phyloP scores from a whole-genome alignment of 495 filamentous ascomycete species.

The Penicillium coprophilum region DNA sequence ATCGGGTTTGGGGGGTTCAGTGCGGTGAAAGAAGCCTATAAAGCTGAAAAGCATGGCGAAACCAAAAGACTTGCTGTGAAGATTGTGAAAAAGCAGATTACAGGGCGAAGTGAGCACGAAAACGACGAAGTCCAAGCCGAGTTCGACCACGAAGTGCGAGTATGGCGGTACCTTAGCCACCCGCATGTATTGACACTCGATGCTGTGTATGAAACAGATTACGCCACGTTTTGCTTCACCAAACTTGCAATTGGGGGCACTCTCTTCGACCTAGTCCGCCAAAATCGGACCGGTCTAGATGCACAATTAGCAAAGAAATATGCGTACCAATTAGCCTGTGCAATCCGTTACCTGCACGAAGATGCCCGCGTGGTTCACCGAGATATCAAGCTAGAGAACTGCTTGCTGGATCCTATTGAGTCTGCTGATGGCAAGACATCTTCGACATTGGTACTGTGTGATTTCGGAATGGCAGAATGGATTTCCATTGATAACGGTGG shows the following conservation, averaged over 20 bases:
- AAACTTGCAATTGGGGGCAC: conserved; percentile 66
- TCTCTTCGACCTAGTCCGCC: conserved; percentile 66
- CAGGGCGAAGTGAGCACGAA: conserved; percentile 56
- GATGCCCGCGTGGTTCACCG: conserved; percentile 70
- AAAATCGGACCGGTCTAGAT: conserved; percentile 56
- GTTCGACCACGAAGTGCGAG: conserved; percentile 70
- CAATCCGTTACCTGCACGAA: conserved; percentile 71
- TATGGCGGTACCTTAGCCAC: conserved; percentile 71
- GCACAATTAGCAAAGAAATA: conserved; percentile 59
- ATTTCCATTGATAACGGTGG: conserved; percentile 55
- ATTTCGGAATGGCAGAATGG: conserved; percentile 77
- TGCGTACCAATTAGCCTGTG: conserved; percentile 64
- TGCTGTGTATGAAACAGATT: conserved; percentile 67
- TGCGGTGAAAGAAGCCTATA: conserved; percentile 68
- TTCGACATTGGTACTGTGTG: conserved; percentile 65
- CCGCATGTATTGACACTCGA: conserved; percentile 64
- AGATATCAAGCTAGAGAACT: conserved; percentile 79
- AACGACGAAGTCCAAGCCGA: conserved; percentile 70
- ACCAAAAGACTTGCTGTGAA: conserved; percentile 64
- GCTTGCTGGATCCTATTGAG: conserved; percentile 61
- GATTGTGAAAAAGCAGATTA: conserved; percentile 64
- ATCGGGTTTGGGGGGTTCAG: conserved; percentile 73
- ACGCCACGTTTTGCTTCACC: conserved; percentile 74
- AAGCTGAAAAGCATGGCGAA: conserved; percentile 56
- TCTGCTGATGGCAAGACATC: conserved; percentile 42